phyloP scores from a whole-genome alignment of 2,329 filamentous ascomycete genomes.

The Colletotrichum magnum region DNA sequence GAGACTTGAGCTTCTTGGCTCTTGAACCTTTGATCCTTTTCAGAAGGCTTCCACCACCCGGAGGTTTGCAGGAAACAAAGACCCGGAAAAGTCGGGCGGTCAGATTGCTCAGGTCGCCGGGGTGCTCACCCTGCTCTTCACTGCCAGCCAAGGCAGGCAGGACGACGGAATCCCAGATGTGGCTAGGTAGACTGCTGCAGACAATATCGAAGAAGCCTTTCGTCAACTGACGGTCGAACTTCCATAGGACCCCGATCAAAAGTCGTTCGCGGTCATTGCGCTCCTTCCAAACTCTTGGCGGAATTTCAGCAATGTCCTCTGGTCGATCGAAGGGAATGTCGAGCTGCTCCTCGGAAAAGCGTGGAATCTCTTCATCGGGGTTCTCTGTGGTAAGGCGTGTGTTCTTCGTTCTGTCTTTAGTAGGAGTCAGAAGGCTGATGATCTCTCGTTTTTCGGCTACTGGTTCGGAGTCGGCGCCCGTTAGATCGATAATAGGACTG shows the following conservation, averaged over 20 bases:
- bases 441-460: not conserved
- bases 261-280: constrained; percentile 45
- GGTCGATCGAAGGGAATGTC: constrained; percentile 34
- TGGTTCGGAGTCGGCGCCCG: constrained; percentile 31
- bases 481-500: constrained; percentile 35
- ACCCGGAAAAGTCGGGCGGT: constrained; percentile 36
- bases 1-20: constrained; percentile 44
- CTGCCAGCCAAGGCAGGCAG: constrained; percentile 32
- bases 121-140: not conserved
- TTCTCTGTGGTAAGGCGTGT: not conserved
- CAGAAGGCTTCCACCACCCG: not conserved
- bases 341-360: constrained; percentile 13
- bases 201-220: constrained; percentile 46
- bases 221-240: constrained; percentile 42
- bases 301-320: constrained; percentile 33
- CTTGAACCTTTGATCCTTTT: constrained; percentile 42
- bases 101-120: constrained; percentile 6
- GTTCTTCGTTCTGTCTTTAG: constrained; percentile 11
- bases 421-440: constrained; percentile 35
- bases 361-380: not conserved
- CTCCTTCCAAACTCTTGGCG: constrained; percentile 42
- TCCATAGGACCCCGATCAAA: constrained; percentile 48
- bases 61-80: constrained; percentile 16
- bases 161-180: constrained; percentile 49
- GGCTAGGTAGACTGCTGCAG: constrained; percentile 17